These are phyloP conservation scores for Amylostereum chailletii DNA, from an alignment of 1,284 basidiomycete species.

Conservation along the genomic window DNA sequence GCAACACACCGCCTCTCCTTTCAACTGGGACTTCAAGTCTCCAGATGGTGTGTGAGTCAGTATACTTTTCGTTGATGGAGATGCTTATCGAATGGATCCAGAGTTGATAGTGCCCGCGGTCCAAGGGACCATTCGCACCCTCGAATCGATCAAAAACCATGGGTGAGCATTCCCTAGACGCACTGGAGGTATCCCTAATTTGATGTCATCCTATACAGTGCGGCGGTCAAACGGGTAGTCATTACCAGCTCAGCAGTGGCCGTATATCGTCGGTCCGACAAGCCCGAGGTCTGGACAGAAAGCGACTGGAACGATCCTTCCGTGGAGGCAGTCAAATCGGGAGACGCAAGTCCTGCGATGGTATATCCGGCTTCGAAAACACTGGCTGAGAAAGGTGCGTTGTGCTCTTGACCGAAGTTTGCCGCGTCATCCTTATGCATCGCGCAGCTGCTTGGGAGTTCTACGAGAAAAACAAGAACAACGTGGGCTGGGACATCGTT, in stretches of 20 bases:
- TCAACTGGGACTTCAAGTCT: constrained; percentile 12
- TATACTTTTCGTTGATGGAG: too few species aligned
- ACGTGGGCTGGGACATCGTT: neutral
- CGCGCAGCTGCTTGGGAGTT: neutral
- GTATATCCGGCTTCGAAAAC: neutral
- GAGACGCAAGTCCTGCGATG: neutral
- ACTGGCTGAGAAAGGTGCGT: neutral
- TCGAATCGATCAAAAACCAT: neutral
- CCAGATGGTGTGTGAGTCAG: neutral
- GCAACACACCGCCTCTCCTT: constrained; percentile 37
- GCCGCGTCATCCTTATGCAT: neutral
- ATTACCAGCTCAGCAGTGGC: neutral
- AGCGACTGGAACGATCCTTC: neutral
- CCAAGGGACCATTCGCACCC: neutral
- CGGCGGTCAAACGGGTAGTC: neutral
- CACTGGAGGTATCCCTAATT: too few species aligned
- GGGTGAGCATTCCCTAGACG: too few species aligned
- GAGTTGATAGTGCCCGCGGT: neutral
- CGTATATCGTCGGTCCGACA: neutral
- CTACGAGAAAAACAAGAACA: neutral
- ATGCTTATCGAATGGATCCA: neutral
- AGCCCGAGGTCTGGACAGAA: neutral
- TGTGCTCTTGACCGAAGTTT: neutral
- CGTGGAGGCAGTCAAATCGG: neutral
- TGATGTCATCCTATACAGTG: neutral